Base-by-base conservation (phyloP, 1,139 yeast species). In the Groenewaldozyma auringiensis region DNA sequence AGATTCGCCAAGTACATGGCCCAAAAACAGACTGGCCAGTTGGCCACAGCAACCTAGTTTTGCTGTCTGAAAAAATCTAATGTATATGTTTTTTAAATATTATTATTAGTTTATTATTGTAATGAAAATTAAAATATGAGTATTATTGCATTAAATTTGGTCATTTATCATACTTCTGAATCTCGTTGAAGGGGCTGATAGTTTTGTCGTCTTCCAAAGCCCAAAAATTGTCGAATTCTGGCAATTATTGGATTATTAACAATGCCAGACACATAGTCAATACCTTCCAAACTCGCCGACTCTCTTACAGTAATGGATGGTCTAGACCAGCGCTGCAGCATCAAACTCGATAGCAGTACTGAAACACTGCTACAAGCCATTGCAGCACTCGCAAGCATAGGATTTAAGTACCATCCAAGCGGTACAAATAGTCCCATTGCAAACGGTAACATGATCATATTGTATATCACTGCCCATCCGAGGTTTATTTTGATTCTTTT, bases 281-380 rank as follows among this genome's bases (percentile, higher is more conserved):
- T n/a, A n/a, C n/a, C n/a, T n/a, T n/a, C n/a, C n/a, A n/a, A n/a
- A n/a, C n/a, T n/a, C n/a, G n/a, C n/a, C n/a, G n/a, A n/a, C n/a
- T 25, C 29, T 25, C 29, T 25, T 8, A 25, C 11, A 11, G 29
- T 25, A 25, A 25, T 25, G 6, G 29, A 6, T 8, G 38, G 38
- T 17, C 38, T 14, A 9, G 50, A 52, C 75, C 75, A 70, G 13
- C 59, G 45, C 46, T 60, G 63, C 55, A 94, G 70, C 58, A 79
- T 58, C 52, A 94, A 69, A 1, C 96, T 87, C 53, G 87, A 84
- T 39, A 81, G 56, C 9, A 94, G 92, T 20, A 94, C 98, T 59
- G 95, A 83, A 3, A 87, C 82, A 8, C 95, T 84, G 55, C 95
- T 84, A 58, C 85, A 68, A 1, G 96, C 95, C 98, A 94, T 94